Evolutionary conservation across 176 grass and related monocot species (phyloP), one percentile per base, ranked within the genome.

Genomic region (Lolium perenne): DNA sequence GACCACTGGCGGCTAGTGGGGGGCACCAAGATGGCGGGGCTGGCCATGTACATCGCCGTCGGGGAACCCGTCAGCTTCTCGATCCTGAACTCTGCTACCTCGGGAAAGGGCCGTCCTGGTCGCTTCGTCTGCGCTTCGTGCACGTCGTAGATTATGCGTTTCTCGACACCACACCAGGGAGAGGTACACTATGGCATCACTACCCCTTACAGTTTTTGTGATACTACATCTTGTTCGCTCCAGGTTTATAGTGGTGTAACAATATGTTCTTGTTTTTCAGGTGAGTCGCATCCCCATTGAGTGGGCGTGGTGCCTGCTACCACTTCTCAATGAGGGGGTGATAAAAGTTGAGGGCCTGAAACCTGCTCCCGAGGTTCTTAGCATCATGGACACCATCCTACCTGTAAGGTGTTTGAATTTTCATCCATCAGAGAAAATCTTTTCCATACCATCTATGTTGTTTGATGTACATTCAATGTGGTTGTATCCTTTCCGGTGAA

Each of bases 241-340:
- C 16, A 65, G 32, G 26, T 77, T 55, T 77, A 38, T 22, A 1
- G 18, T 50, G 4, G 18, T 53, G 26, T 72, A 61, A 88, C 9
- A 0, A 21, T 25, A 58, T 47, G 35, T 64, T 43, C 1, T 60
- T 79, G 63, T 46, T 86, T 18, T 71, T 72, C 74, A 91, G 93
- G 75, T 98, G n/a, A 93, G 93, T 14, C 91, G 93, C 8, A 98
- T 98, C 47, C 96, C 96, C 16, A 95, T 94, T 48, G 96, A 98
- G 78, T 95, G 96, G 96, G 93, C 93, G 21, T 79, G 96, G 4
- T 95, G 91, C 69, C 63, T 94, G 61, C 63, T 94, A 6, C 96
- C 96, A 62, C 90, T 94, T 53, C 85, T 95, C 46, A 92, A 78
- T 74, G 80, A 87, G 74, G 80, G 80, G 4, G 92, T 92, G 90